Conservation (phyloP, 768 basidiomycete genomes). For the Tylopilus felleus region DNA sequence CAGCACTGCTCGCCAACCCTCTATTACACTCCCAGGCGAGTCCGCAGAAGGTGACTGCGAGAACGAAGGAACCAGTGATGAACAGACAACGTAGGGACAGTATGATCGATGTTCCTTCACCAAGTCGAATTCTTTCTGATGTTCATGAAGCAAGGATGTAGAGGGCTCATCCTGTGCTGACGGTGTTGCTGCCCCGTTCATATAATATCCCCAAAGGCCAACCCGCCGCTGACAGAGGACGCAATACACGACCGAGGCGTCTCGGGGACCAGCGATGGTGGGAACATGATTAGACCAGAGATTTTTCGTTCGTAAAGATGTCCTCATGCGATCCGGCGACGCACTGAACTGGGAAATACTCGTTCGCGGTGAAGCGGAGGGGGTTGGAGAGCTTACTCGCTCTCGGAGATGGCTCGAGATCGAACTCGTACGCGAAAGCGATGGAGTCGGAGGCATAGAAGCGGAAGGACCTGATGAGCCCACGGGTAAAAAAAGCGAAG, state of each 20-base stretch:
- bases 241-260: conserved; percentile 60
- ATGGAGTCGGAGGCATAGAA: conserved; percentile 31
- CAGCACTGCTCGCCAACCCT: conserved; percentile 83
- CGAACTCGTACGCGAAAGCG: conserved; percentile 33
- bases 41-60: conserved; percentile 28
- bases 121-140: conserved; percentile 60
- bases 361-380: conserved; percentile 18
- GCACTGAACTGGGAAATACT: conserved; percentile 17
- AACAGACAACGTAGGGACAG: conserved; percentile 78
- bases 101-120: conserved; percentile 81
- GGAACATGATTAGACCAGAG: neutral
- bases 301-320: conserved; percentile 7
- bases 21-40: conserved; percentile 37
- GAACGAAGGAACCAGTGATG: conserved; percentile 59
- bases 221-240: conserved; percentile 72
- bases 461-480: conserved; percentile 29
- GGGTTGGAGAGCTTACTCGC: conserved; percentile 20
- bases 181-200: conserved; percentile 11
- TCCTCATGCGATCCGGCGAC: conserved; percentile 14
- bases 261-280: conserved; percentile 24
- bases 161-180: conserved; percentile 12
- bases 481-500: conserved; percentile 23
- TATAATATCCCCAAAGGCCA: conserved; percentile 71
- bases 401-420: conserved; percentile 23
- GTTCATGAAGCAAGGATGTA: conserved; percentile 20